Evolutionary conservation across 352 stramenopile species (phyloP), one percentile per base, ranked within the genome.

Genomic region (Phytophthora pinifolia): DNA sequence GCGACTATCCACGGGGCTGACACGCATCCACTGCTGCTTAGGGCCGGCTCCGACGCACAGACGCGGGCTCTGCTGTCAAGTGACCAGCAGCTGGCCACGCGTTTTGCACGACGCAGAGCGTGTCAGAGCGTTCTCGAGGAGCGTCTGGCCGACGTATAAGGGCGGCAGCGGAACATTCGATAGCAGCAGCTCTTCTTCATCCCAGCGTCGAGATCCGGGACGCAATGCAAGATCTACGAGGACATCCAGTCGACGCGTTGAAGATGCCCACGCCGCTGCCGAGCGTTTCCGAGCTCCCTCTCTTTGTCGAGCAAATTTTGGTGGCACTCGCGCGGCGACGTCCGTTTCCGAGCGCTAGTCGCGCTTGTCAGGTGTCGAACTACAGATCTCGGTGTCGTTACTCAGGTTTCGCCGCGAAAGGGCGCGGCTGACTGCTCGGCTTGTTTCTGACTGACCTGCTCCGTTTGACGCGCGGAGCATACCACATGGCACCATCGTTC

Each of bases 81-180:
- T 65, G 30, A 18, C 47, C 22, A 18, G 38, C 62, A 66, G 49
- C 55, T 70, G 62, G 46, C 63, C 63, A 68, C 32, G 46, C 46
- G 13, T 61, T 64, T 60, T 53, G 30, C 42, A 22, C 62, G 50
- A 67, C 50, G 49, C 17, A 34, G 29, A 59, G 52, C 15, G 59
- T 22, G 31, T 59, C 45, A 45, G 42, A 49, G 45, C 31, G 52
- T 71, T 71, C 62, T 48, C 38, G 32, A 58, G 38, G 15, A 59
- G 53, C 62, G 59, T 64, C 57, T 64, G 58, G 52, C 17, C 32
- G 15, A 38, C 27, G 25, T 30, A 57, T 52, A 50, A 53, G 43
- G 44, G 46, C 56, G 37, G 51, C 47, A 54, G n/a, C 31, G 31
- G 42, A 65, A 69, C 49, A 52, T 67, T 64, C 42, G 46, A 49